phyloP scores from a whole-genome alignment of 805 yeast genomes.

The Yamadazyma laniorum region DNA sequence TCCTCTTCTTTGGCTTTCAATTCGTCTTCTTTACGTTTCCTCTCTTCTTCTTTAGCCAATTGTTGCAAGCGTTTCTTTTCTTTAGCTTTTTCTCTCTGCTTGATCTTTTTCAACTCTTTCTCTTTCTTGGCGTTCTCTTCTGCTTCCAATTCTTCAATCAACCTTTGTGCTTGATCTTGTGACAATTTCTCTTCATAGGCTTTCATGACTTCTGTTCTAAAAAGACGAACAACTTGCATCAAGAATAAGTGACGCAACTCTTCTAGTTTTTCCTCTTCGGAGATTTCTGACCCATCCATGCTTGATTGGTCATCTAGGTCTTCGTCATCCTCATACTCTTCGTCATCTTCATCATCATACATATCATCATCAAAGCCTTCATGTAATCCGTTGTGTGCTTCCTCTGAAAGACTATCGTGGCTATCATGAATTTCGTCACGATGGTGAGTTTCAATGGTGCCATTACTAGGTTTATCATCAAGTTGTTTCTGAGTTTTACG shows the following conservation, averaged over 20 bases:
- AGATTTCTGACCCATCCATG: slow-evolving; percentile 35
- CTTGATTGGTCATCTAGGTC: slow-evolving; percentile 41
- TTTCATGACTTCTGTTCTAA: slow-evolving; percentile 68
- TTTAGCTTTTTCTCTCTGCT: slow-evolving; percentile 65
- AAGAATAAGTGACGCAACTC: slow-evolving; percentile 81
- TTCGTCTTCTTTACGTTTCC: slow-evolving; percentile 51
- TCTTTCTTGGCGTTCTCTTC: slow-evolving; percentile 65
- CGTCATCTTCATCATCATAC: slow-evolving; percentile 35
- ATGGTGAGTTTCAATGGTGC: slow-evolving; percentile 7
- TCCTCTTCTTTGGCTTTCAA: slow-evolving; percentile 41
- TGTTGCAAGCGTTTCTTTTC: slow-evolving; percentile 67
- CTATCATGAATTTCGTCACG: slow-evolving; percentile 18
- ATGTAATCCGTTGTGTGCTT: slow-evolving; percentile 23
- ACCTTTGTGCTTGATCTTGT: slow-evolving; percentile 62
- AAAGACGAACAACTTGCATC: slow-evolving; percentile 72
- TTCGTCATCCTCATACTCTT: slow-evolving; percentile 40
- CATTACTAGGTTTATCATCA: not conserved
- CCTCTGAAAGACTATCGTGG: slow-evolving; percentile 1
- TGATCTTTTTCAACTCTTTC: slow-evolving; percentile 61
- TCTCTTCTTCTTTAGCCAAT: slow-evolving; percentile 61
- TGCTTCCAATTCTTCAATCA: slow-evolving; percentile 67
- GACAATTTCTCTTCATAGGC: slow-evolving; percentile 82
- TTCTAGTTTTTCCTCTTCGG: slow-evolving; percentile 62
- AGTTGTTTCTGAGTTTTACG: slow-evolving; percentile 2
- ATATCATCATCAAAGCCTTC: slow-evolving; percentile 25